phyloP scores from a whole-genome alignment of 148 eudicot genomes.

The Cornus controversa region DNA sequence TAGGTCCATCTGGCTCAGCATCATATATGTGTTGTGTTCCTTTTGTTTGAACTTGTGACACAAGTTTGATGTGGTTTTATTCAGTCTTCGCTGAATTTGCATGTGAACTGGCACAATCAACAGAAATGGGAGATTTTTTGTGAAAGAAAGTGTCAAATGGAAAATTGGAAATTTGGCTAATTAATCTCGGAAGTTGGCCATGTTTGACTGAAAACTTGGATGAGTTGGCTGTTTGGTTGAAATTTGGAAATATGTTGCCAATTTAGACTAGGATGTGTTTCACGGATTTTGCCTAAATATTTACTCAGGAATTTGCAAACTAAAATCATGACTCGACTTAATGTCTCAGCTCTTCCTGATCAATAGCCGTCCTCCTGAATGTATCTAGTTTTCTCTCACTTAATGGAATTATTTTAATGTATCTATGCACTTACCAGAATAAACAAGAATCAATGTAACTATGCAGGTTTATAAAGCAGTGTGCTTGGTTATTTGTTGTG shows the following conservation, averaged over 20 bases:
- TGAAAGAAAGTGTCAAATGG: neutral
- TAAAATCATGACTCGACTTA: neutral
- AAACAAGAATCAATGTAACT: neutral
- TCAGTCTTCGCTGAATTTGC: neutral
- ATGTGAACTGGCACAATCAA: neutral
- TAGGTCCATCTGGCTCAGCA: no score
- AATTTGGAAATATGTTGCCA: neutral
- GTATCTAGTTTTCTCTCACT: neutral
- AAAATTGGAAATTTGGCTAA: neutral
- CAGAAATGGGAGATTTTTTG: neutral
- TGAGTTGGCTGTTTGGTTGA: neutral
- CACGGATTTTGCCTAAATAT: no score
- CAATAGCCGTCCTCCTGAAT: neutral
- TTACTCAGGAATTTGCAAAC: no score
- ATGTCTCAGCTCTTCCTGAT: neutral
- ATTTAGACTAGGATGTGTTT: neutral
- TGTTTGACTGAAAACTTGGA: neutral
- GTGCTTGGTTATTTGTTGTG: constrained; percentile 74
- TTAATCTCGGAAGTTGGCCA: neutral
- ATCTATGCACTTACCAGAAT: constrained; percentile 17
- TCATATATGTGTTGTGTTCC: neutral
- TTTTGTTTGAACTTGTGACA: neutral
- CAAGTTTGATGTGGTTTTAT: neutral
- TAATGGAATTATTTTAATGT: neutral
- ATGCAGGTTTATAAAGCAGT: constrained; percentile 74